These are phyloP conservation scores for Chenopodium formosanum DNA, from an alignment of 148 eudicot species.

Conservation along the genomic window DNA sequence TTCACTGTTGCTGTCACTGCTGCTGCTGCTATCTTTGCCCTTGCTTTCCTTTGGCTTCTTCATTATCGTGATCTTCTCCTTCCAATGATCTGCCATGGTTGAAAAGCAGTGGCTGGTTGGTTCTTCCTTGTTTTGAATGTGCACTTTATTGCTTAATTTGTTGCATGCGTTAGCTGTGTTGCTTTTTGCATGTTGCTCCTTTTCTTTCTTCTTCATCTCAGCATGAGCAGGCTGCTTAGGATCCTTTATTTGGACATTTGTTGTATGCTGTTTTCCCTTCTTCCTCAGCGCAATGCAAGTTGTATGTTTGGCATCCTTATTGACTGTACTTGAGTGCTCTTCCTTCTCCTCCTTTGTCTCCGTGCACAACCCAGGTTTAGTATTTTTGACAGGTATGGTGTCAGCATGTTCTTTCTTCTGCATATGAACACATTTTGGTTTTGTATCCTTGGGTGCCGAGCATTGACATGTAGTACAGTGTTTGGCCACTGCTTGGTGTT, in stretches of 20 bases:
- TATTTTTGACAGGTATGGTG: slow-evolving; percentile 1
- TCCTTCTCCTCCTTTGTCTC: slow-evolving; percentile 25
- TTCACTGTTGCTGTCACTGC: slow-evolving; percentile 33
- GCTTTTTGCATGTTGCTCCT: slow-evolving; percentile 19
- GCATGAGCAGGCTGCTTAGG: slow-evolving; percentile 11
- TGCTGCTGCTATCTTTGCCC: slow-evolving; percentile 27
- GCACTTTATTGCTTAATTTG: slow-evolving; percentile 17
- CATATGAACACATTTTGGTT: slow-evolving; percentile 2
- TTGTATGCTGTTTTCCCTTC: slow-evolving; percentile 23
- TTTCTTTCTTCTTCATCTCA: slow-evolving; percentile 26
- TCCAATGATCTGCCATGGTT: slow-evolving; percentile 37
- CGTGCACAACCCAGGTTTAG: background rate
- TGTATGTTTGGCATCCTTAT: slow-evolving; percentile 20
- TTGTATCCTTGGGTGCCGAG: slow-evolving; percentile 11
- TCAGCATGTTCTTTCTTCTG: slow-evolving; percentile 22
- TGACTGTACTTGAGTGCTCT: slow-evolving; percentile 5
- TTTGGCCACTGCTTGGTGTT: slow-evolving; percentile 25
- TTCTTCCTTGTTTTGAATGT: slow-evolving; percentile 17
- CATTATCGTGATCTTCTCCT: slow-evolving; percentile 30
- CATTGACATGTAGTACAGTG: slow-evolving; percentile 36
- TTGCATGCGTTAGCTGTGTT: slow-evolving; percentile 12
- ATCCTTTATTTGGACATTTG: background rate
- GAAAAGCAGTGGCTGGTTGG: slow-evolving; percentile 29
- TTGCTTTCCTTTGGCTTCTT: slow-evolving; percentile 28
- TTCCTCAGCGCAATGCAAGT: slow-evolving; percentile 17